Base-by-base conservation (phyloP, 1,139 yeast species). In the Tardiomyces depauwii region DNA sequence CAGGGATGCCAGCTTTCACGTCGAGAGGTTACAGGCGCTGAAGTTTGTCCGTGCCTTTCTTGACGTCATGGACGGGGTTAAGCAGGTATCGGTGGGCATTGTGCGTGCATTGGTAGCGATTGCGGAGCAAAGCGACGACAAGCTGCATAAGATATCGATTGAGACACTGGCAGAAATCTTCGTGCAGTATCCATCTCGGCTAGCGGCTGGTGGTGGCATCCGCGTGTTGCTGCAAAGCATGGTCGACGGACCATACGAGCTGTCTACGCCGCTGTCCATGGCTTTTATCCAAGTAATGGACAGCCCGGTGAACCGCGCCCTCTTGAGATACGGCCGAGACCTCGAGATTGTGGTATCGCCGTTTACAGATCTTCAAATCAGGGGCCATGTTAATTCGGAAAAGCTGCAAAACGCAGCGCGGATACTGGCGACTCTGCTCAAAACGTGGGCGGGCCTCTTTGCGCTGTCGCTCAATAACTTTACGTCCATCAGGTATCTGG, bases 1-100 rank as follows among this genome's bases (percentile, higher is more conserved):
- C 0, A 78, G 79, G 47, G 73, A 76, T 23, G 62, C 70, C 30
- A 64, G 75, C 14, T 65, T 69, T 41, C 70, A 77, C 27, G 63
- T 77, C 2, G 96, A 89, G 57, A 74, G 91, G 51, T 80, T 80
- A 42, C 89, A 89, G 57, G 95, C 95, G 0, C 57, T 91, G 38
- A 83, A 82, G 56, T 67, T 89, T 28, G 64, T 87, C 1, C 70
- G 96, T 32, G 68, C 73, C 41, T 78, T 84, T 50, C 59, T 84
- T 11, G 78, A 73, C 40, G 69, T 78, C 1, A 77, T 76, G 1
- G 71, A 68, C 36, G 89, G 89, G 0, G 65, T 74, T 2, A 68
- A 71, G 25, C 73, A 74, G 51, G 60, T 88, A 12, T 75, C 82
- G 1, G 69, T 76, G 32, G 87, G 94, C 0, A 73, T 85, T 2